Evolutionary conservation across 163 green algal genomes (phyloP).

Genomic region (Picocystis sp.): DNA sequence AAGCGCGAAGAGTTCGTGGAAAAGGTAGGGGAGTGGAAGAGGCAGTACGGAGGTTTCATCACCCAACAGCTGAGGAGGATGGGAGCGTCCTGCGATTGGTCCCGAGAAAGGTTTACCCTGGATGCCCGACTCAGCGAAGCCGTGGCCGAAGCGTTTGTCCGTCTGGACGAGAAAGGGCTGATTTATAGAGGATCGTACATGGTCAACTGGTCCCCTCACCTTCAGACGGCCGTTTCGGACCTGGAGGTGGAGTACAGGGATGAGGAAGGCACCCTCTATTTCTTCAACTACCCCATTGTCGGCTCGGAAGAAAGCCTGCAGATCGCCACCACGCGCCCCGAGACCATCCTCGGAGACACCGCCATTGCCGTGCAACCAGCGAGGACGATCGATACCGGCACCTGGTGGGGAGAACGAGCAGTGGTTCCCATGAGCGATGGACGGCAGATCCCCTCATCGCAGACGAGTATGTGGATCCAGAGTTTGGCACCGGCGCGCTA

Average conservation of each 20-base stretch:
- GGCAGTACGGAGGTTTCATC: slow-evolving; percentile 80
- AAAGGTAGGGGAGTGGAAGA: slow-evolving; percentile 89
- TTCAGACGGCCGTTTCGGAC: slow-evolving; percentile 74
- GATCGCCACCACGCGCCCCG: slow-evolving; percentile 85
- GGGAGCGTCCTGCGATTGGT: slow-evolving; percentile 92
- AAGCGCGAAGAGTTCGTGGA: slow-evolving; percentile 71
- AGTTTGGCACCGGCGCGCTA: slow-evolving; percentile 95
- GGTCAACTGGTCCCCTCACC: slow-evolving; percentile 90
- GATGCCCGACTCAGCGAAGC: slow-evolving; percentile 67
- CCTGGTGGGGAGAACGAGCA: slow-evolving; percentile 42
- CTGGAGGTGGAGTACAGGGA: slow-evolving; percentile 87
- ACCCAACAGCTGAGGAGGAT: slow-evolving; percentile 77
- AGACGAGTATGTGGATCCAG: slow-evolving; percentile 85
- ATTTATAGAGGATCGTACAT: slow-evolving; percentile 57
- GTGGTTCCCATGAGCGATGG: slow-evolving; percentile 56
- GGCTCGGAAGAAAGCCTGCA: slow-evolving; percentile 49
- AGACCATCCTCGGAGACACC: slow-evolving; percentile 94
- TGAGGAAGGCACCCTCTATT: slow-evolving; percentile 79
- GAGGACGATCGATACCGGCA: slow-evolving; percentile 71
- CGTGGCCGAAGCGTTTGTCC: slow-evolving; percentile 78
- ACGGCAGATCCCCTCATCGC: slow-evolving; percentile 73
- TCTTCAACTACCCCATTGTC: slow-evolving; percentile 83
- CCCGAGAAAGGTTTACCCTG: slow-evolving; percentile 85
- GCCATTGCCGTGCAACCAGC: slow-evolving; percentile 73
- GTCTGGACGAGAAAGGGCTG: slow-evolving; percentile 64